Conservation (phyloP, 2,329 filamentous ascomycete species). For the Fusarium palustre region DNA sequence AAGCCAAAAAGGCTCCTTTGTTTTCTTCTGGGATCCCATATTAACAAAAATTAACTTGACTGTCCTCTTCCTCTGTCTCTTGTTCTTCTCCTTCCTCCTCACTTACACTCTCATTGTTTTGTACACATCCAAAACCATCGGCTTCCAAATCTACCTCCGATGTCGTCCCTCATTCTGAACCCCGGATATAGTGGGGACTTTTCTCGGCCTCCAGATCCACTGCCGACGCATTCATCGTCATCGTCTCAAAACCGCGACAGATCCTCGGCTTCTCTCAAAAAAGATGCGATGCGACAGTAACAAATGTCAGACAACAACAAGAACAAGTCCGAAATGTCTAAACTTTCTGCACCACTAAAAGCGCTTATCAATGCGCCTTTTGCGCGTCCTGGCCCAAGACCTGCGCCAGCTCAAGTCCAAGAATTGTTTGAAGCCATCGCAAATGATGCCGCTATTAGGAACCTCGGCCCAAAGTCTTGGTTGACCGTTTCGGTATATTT, state of each 20-base stretch:
- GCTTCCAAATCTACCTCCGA: constrained; percentile 31
- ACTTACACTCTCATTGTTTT: constrained; percentile 23
- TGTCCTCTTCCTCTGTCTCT: background rate
- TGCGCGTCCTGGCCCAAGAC: constrained; percentile 72
- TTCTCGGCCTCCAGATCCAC: constrained; percentile 41
- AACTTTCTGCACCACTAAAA: constrained; percentile 78
- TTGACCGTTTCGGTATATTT: constrained; percentile 70
- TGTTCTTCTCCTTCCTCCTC: background rate
- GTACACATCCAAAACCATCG: constrained; percentile 22
- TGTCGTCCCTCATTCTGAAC: constrained; percentile 11
- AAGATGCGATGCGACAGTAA: background rate
- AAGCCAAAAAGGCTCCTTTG: constrained; percentile 59
- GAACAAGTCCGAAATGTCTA: constrained; percentile 68
- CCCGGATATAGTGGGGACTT: constrained; percentile 30
- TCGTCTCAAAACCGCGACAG: constrained; percentile 24
- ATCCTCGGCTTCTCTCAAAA: constrained; percentile 19
- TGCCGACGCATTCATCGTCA: constrained; percentile 27
- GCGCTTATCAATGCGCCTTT: constrained; percentile 77
- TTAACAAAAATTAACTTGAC: background rate
- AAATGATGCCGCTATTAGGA: constrained; percentile 69
- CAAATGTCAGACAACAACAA: constrained; percentile 36
- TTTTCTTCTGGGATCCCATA: constrained; percentile 39
- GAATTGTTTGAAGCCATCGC: constrained; percentile 74
- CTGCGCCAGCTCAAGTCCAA: constrained; percentile 71
- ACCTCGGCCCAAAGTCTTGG: constrained; percentile 74